Base-by-base conservation (phyloP, 1,139 yeast genomes). In the Yamadazyma dendronema region DNA sequence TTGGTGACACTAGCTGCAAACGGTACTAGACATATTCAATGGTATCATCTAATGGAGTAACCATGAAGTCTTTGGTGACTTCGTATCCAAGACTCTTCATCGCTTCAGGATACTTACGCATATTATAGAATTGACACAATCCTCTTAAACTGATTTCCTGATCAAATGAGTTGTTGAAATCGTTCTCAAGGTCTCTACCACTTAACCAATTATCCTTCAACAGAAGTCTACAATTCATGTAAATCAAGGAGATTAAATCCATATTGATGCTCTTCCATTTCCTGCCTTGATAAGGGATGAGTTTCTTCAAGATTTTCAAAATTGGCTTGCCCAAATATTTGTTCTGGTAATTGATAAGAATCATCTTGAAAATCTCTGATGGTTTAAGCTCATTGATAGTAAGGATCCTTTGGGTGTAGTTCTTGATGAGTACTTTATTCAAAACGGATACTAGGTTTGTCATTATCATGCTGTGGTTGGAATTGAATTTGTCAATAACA, bases 181-280 rank as follows among this genome's bases (percentile, higher is more conserved):
- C 94, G 25, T 77, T 77, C 34, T 87, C 83, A 22, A 87, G 74
- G 52, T 87, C 96, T 41, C 76, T 76, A 0, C 96, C 95, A 39
- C 89, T 82, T 21, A 92, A 71, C 98, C 98, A 92, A 50, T 81
- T 84, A 53, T 90, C 97, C 42, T 82, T 76, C 36, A 92, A 62
- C 13, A 81, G 77, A 23, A 90, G 65, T 46, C 80, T 76, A 50
- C 89, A 77, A 52, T 87, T 82, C 33, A 92, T 62, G 53, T 86
- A 92, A 2, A 92, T 89, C 43, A 86, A 81, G 0, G 97, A 88
- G 6, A 94, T 87, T 39, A 92, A 66, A 49, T 89, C 96, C 97
- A 94, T 92, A 56, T 92, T 94, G 46, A 81, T 77, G 11, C 89
- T 78, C 50, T 89, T 83, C 99, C 99, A 92, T 58, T 90, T 89